Conservation (phyloP, 257 asterid genomes). For the Nicotiana benthamiana region DNA sequence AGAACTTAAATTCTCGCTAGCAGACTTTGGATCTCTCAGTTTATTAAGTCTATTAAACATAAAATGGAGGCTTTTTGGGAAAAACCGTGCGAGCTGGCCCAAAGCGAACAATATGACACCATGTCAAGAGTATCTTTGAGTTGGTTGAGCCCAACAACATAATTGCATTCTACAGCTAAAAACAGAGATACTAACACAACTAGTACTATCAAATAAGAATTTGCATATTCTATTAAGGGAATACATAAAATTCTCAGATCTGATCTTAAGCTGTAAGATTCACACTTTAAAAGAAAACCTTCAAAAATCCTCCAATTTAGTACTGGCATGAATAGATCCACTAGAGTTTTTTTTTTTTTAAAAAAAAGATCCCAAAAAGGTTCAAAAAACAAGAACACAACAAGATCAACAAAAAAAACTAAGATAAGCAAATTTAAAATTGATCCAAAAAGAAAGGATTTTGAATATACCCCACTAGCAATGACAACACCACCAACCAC, state of each 20-base stretch:
- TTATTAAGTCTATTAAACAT: background rate
- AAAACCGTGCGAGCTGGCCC: no score
- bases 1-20: background rate
- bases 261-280: background rate
- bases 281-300: background rate
- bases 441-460: background rate
- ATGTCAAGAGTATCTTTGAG: no score
- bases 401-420: background rate
- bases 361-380: background rate
- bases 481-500: conserved; percentile 32
- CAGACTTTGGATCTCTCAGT: background rate
- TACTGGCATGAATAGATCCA: background rate
- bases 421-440: background rate
- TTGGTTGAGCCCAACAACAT: background rate
- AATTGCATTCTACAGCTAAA: background rate
- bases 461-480: conserved; percentile 34
- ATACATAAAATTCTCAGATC: background rate
- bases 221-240: background rate
- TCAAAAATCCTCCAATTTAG: background rate
- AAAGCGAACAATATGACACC: no score
- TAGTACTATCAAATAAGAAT: background rate
- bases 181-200: no score
- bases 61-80: background rate
- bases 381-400: background rate
- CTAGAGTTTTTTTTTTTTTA: background rate